Percentiles rank a stretch among this genome's conserved stretches.
phyloP scores from a whole-genome alignment of 192 early-diverging fungal genomes.

The Coemansia sp. region DNA sequence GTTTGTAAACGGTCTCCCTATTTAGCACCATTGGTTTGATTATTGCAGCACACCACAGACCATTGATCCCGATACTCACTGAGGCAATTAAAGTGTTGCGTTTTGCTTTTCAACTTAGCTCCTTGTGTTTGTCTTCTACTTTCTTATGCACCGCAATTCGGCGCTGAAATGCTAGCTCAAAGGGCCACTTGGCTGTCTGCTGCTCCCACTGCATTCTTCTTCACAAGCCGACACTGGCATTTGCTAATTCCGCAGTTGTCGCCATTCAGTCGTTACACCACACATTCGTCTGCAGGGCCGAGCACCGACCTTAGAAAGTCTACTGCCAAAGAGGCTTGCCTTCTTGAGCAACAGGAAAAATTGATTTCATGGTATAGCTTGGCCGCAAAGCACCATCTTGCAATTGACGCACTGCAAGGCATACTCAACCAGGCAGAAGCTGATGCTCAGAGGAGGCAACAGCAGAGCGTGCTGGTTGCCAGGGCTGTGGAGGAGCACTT shows the following conservation, averaged over 20 bases:
- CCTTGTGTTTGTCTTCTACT: background rate
- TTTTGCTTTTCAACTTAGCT: background rate
- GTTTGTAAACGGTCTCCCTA: background rate
- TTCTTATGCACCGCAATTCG: background rate
- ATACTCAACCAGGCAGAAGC: background rate
- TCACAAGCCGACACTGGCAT: background rate
- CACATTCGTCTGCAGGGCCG: background rate
- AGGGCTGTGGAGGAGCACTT: background rate
- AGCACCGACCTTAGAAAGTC: background rate
- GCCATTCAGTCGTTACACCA: background rate
- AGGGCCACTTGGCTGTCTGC: background rate
- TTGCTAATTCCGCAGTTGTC: background rate
- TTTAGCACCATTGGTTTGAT: background rate
- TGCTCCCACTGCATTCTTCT: background rate
- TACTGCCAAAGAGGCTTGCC: background rate
- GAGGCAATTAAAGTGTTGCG: background rate
- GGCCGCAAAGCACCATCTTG: background rate
- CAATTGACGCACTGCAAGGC: background rate
- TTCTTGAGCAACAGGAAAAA: background rate
- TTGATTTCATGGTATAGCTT: background rate
- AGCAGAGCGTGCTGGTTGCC: background rate
- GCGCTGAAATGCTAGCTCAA: background rate
- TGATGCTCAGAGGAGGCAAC: background rate
- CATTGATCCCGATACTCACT: background rate
- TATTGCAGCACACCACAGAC: background rate